A percentile compares a stretch with the other conserved stretches of the same genome.
Conservation (phyloP, 106 monocot species). For the Dioscorea alata region DNA sequence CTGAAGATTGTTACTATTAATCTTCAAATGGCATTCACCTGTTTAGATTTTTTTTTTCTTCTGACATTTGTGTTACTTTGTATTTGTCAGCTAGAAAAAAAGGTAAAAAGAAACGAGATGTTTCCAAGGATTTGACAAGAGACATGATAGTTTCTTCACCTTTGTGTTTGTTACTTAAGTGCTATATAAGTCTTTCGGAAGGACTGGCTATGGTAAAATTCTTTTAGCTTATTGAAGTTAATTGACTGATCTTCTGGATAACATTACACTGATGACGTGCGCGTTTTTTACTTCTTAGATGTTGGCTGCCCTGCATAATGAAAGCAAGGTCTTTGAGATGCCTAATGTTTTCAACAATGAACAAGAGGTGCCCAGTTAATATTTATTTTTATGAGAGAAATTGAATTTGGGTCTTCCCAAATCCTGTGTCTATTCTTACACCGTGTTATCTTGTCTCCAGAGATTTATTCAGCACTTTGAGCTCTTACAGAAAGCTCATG, state of each 20-base stretch:
- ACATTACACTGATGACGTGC: neutral
- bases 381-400: neutral
- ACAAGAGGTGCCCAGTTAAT: slow-evolving; percentile 53
- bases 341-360: slow-evolving; percentile 70
- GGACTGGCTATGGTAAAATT: slow-evolving; percentile 70
- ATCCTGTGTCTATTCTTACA: neutral
- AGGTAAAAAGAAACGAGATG: slow-evolving; percentile 82
- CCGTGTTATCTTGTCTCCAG: slow-evolving; percentile 20
- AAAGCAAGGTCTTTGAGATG: slow-evolving; percentile 44
- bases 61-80: neutral
- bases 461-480: slow-evolving; percentile 94
- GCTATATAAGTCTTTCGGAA: slow-evolving; percentile 70
- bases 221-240: neutral
- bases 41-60: too few species aligned
- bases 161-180: slow-evolving; percentile 65
- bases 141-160: slow-evolving; percentile 38
- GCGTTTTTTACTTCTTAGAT: slow-evolving; percentile 31
- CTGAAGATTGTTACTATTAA: too few species aligned
- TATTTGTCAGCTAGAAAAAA: slow-evolving; percentile 46
- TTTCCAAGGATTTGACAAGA: slow-evolving; percentile 35
- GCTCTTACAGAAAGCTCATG: slow-evolving; percentile 79
- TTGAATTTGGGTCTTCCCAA: slow-evolving; percentile 1
- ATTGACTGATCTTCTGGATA: neutral
- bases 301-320: slow-evolving; percentile 75
- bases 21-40: too few species aligned